Conservation (phyloP, 768 basidiomycete species). For the Naematelia aurantialba region DNA sequence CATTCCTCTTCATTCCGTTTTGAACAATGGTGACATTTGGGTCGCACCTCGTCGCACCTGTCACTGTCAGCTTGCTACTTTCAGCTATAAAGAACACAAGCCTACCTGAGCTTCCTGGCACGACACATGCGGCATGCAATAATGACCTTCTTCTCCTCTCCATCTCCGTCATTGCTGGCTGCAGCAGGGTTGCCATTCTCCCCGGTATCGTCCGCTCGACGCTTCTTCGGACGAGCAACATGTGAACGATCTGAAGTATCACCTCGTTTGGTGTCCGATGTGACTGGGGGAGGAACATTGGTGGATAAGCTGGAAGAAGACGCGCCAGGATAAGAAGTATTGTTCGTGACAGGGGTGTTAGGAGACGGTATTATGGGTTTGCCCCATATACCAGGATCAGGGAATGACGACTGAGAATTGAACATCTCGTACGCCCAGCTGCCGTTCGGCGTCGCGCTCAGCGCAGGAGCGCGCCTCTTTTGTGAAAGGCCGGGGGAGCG, state of each 20-base stretch:
- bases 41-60: conserved; percentile 49
- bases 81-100: neutral
- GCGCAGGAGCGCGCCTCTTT: neutral
- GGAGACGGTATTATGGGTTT: neutral
- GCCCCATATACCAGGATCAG: neutral
- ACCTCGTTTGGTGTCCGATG: neutral
- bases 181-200: neutral
- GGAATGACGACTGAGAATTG: neutral
- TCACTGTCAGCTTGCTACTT: neutral
- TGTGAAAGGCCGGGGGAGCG: neutral
- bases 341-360: neutral
- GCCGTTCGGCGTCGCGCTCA: neutral
- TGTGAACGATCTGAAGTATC: neutral
- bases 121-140: conserved; percentile 43
- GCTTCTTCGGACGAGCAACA: neutral
- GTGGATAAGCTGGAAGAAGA: neutral
- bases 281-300: neutral
- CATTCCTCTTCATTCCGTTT: conserved; percentile 38
- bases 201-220: conserved; percentile 3
- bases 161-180: conserved; percentile 6
- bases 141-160: conserved; percentile 18
- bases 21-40: conserved; percentile 46
- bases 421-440: conserved; percentile 3
- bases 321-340: neutral
- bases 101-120: conserved; percentile 38